Evolutionary conservation across 2,329 filamentous ascomycete genomes (phyloP).

Genomic region (Shiraia bambusicola): DNA sequence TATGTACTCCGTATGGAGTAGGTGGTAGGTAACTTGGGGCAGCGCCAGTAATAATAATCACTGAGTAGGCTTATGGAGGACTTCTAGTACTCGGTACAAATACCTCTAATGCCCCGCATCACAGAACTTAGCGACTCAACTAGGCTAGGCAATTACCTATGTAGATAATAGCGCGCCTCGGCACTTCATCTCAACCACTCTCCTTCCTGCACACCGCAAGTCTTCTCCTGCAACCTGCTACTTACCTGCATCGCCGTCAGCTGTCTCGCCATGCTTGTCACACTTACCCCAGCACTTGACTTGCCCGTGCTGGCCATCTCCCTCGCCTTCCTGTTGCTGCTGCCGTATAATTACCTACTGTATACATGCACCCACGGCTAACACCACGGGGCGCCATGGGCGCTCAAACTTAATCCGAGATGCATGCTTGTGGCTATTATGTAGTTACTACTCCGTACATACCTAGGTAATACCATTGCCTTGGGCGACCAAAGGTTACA

Average conservation of each 20-base stretch:
- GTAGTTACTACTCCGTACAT: too few relatives aligned
- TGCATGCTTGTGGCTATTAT: not conserved
- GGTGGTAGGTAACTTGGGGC: too few relatives aligned
- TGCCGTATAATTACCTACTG: too few relatives aligned
- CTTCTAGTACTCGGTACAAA: too few relatives aligned
- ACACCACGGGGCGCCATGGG: constrained; percentile 2
- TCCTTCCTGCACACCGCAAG: constrained; percentile 19
- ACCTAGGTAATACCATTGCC: too few relatives aligned
- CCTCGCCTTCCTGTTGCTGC: constrained; percentile 3
- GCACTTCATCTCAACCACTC: constrained; percentile 2
- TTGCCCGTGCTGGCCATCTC: not conserved
- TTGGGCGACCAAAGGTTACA: not conserved
- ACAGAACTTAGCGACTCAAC: constrained; percentile 3
- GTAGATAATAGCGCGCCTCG: constrained; percentile 7
- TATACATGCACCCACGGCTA: constrained; percentile 10
- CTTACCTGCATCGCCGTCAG: not conserved
- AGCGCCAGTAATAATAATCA: too few relatives aligned
- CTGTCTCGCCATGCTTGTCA: constrained; percentile 12
- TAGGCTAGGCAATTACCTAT: too few relatives aligned
- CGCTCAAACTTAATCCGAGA: constrained; percentile 11
- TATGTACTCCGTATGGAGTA: too few relatives aligned
- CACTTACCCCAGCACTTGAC: constrained; percentile 4
- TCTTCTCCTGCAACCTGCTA: constrained; percentile 8
- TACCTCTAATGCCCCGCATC: constrained; percentile 12
- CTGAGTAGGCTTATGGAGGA: too few relatives aligned